Evolutionary conservation across 108 stramenopile species (phyloP), one percentile per base, ranked within the genome.

Genomic region (Cylindrotheca fusiformis): DNA sequence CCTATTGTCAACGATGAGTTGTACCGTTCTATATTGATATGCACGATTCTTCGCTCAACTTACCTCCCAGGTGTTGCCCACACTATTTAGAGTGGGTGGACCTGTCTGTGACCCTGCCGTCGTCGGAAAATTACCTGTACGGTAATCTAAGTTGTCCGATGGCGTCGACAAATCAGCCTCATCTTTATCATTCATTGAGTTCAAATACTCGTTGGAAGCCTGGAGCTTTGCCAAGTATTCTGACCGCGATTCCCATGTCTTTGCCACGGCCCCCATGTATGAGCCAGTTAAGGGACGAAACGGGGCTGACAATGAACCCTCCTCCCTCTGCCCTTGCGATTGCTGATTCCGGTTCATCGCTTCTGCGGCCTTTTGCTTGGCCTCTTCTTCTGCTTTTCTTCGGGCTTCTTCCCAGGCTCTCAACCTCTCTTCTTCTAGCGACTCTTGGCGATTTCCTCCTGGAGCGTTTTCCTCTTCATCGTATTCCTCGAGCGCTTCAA

Each of bases 221-320:
- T 62, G 48, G 1, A 62, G 29, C 20, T 44, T 14, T 30, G 45
- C 61, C 25, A 62, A 45, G 26, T 62, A 62, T n/a, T 44, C 61
- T 17, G 61, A 46, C 27, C 61, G 22, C 12, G 45, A 44, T 8
- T 47, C 48, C 61, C 61, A 62, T 29, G 61, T 62, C 28, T 50
- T 62, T 26, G 61, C 61, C 1, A 62, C 61, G n/a, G 61, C 61
- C 31, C 47, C 48, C 61, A 62, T 28, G 48, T 62, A 62, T 21
- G 61, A 62, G 25, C 48, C 48, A 28, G 36, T 10, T 14, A 41
- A 41, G 6, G 36, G 36, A 6, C 36, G 36, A 41, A 41, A 41
- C 6, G 36, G 10, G 36, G 14, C 36, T 10, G 36, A 6, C 14
- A 14, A 14, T 41, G 36, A 41, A 10, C 10, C 10, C 6, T 10